Percentiles rank a stretch among this genome's conserved stretches.
Evolutionary conservation across 306 rosid genomes (phyloP).

Genomic region (Delonix regia): DNA sequence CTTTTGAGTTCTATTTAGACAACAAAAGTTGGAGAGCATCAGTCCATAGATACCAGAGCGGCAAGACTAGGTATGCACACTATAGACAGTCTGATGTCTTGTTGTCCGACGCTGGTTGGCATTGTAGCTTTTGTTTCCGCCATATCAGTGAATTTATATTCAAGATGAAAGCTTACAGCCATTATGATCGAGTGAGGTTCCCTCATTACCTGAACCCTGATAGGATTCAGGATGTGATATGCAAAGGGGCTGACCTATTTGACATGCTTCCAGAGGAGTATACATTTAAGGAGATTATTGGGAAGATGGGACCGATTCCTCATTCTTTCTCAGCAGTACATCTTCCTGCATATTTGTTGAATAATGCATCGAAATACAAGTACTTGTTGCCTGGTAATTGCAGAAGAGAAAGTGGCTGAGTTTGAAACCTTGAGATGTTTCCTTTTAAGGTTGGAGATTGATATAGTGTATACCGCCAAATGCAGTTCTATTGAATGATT

Average conservation of each 20-base stretch:
- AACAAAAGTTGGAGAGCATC: constrained; percentile 83
- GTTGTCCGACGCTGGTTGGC: constrained; percentile 84
- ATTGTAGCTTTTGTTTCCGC: constrained; percentile 90
- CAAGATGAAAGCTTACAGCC: constrained; percentile 94
- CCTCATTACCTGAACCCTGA: constrained; percentile 66
- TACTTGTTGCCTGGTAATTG: constrained; percentile 84
- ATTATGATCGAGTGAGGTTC: constrained; percentile 70
- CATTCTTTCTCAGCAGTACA: constrained; percentile 81
- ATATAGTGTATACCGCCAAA: constrained; percentile 33
- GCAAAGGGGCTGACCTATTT: constrained; percentile 74
- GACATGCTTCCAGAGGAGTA: constrained; percentile 93
- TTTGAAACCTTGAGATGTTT: neutral
- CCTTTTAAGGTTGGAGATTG: constrained; percentile 23
- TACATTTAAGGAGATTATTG: constrained; percentile 80
- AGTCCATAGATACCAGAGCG: constrained; percentile 55
- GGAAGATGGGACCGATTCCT: constrained; percentile 85
- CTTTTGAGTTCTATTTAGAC: constrained; percentile 72
- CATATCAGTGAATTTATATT: constrained; percentile 66
- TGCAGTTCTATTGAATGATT: constrained; percentile 41
- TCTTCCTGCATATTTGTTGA: constrained; percentile 72
- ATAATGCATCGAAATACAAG: constrained; percentile 65
- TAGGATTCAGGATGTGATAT: constrained; percentile 75
- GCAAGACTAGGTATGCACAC: constrained; percentile 74
- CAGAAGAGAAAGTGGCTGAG: constrained; percentile 74
- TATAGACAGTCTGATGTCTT: constrained; percentile 61